Evolutionary conservation across 2,329 filamentous ascomycete genomes (phyloP), one percentile per base, ranked within the genome.

Genomic region (Helotiales sp.): DNA sequence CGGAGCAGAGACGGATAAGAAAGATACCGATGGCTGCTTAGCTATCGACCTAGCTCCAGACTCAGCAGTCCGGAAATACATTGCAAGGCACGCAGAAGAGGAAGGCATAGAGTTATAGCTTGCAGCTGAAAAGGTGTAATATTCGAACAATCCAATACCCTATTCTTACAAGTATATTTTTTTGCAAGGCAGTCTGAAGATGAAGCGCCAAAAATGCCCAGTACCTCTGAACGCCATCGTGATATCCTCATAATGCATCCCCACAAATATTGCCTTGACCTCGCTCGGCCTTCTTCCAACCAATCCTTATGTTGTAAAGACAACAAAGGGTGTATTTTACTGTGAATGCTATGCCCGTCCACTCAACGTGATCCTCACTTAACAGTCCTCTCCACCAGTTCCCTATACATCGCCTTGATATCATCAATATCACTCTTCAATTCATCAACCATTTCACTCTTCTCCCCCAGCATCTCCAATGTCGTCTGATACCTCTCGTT

Each of bases 361-460:
- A 15, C 22, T 15, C 5, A 4, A 3, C 4, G n/a, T 12, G 31
- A 4, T 34, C 31, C 40, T 73, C 60, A 89, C 74, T 85, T 88
- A 70, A 92, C 85, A 57, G 91, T 93, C 70, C 87, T 85, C 76
- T 96, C 90, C 49, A 96, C 89, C 72, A 99, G 76, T 71, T 98
- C 93, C 64, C 91, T 85, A 77, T 98, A 98, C 82, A 99, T 96
- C 70, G 87, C 88, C 79, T 99, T 99, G 72, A 99, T 81, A 78
- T 99, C 95, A 64, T 86, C 80, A 53, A 99, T 89, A 78, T 98
- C 95, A 12, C 89, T 88, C 73, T 82, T 86, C 65, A 99, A 77
- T 79, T 99, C 95, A 70, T 96, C 92, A 2, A 96, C 93, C 69
- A 89, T 78, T 79, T 99, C 95, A 73, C 91, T 96, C 83, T 96